Conservation (phyloP, 1,284 basidiomycete genomes). For the Trichosporon sp. region DNA sequence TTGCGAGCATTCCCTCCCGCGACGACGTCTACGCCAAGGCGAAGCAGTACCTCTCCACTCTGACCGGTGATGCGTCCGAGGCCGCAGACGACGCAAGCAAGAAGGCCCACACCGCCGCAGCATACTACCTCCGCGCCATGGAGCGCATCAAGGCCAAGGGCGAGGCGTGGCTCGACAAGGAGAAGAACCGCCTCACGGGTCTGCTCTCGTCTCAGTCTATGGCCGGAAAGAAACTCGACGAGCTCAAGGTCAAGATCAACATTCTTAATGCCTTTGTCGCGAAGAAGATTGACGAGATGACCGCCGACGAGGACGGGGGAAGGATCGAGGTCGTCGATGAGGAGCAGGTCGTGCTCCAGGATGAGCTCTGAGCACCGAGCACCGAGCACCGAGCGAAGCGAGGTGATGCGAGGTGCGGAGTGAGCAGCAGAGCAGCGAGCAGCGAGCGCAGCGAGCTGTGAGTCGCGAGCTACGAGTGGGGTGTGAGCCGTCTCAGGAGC, state of each 20-base stretch:
- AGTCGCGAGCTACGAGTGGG: too few species aligned
- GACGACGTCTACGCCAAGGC: constrained; percentile 58
- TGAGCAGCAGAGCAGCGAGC: too few species aligned
- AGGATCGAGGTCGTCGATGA: neutral
- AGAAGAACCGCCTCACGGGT: constrained; percentile 59
- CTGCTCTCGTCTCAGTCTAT: constrained; percentile 51
- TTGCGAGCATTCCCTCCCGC: constrained; percentile 54
- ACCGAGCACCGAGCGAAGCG: neutral
- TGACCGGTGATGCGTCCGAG: neutral
- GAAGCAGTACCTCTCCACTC: constrained; percentile 36
- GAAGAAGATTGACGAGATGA: constrained; percentile 46
- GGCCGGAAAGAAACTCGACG: constrained; percentile 73
- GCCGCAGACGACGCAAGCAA: constrained; percentile 15
- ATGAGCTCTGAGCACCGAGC: neutral
- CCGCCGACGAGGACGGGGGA: neutral
- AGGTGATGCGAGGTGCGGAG: too few species aligned
- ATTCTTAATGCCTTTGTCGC: constrained; percentile 68
- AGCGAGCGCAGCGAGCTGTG: too few species aligned
- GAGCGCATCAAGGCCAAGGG: constrained; percentile 71
- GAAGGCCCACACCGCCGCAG: constrained; percentile 52
- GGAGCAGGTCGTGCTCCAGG: neutral
- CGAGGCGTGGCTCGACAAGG: constrained; percentile 77
- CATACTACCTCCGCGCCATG: constrained; percentile 86
- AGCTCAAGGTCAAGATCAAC: constrained; percentile 88
- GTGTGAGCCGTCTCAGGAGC: too few species aligned